Evolutionary conservation across 164 flowering plant species (phyloP), one percentile per base, ranked within the genome.

Genomic region (Vitis cinerea): DNA sequence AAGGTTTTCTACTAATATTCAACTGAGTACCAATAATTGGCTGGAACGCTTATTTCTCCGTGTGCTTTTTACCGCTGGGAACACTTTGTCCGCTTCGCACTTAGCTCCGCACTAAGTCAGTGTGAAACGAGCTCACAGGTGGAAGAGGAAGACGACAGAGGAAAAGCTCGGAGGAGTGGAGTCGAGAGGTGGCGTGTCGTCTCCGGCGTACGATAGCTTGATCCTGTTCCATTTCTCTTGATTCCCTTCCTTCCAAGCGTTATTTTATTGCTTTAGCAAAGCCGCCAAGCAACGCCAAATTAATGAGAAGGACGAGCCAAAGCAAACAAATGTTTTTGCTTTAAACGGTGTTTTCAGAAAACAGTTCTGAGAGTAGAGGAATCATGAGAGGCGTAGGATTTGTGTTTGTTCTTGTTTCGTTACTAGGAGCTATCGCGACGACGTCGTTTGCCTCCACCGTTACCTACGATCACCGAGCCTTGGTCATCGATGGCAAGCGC

Each of bases 401-500:
- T 6, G n/a, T 71, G 58, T 3, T 70, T 15, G 11, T 68, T 51
- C 19, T 71, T 2, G 15, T 61, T 17, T 64, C 59, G 68, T 50
- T 56, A 29, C 16, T 72, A 61, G 66, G 44, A 19, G 56, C 60
- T 17, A 50, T 74, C 12, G 66, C 54, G 1, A 49, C 69, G 76
- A 61, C 72, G 72, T 49, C 79, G 70, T 69, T 68, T 50, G 80
- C 70, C 15, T 81, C 71, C 60, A 84, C 71, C 61, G 99, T 94
- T 58, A 81, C 82, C 11, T 92, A 92, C 72, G 97, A 92, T 71
- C 82, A 80, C 63, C 74, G 97, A 63, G 95, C 96, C 0, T 23
- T 94, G 72, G 75, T 89, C 63, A 84, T 94, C 72, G 94, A 87
- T 67, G 97, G 97, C 13, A 82, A 82, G 54, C 83, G 98, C 8